Percentiles rank a stretch among this genome's conserved stretches.
Evolutionary conservation across 208 protist species (phyloP).

Genomic region (Acanthamoeba lenticulata): DNA sequence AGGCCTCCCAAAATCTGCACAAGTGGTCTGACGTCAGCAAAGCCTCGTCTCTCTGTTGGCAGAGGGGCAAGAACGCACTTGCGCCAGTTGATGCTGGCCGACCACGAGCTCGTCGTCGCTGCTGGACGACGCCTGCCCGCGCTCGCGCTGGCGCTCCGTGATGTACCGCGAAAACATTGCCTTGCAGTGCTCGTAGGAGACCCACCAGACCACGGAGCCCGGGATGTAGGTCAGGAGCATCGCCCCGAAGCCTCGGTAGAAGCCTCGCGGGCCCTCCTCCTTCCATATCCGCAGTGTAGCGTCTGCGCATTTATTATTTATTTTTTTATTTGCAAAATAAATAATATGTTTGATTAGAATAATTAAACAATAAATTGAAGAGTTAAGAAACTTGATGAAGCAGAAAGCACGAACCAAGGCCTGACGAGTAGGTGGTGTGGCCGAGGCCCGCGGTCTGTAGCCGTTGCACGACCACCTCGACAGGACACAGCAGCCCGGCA

Average conservation of each 20-base stretch:
- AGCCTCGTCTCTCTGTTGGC: too few relatives aligned
- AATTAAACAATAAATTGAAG: too few relatives aligned
- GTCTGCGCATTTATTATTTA: too few relatives aligned
- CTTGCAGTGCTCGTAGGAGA: slow-evolving; percentile 16
- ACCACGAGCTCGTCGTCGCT: background rate
- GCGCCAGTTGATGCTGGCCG: background rate
- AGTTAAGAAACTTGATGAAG: too few relatives aligned
- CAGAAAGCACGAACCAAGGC: background rate
- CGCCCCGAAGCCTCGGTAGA: background rate
- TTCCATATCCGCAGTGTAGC: background rate
- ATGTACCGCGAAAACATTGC: background rate
- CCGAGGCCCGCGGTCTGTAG: background rate
- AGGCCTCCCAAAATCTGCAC: background rate
- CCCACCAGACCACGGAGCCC: background rate
- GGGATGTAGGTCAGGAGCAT: background rate
- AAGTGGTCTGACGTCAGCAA: background rate
- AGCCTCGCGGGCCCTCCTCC: background rate
- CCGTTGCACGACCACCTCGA: slow-evolving; percentile 13
- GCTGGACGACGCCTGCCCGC: background rate
- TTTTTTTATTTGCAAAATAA: too few relatives aligned
- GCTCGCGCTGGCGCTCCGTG: background rate
- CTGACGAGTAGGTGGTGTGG: background rate
- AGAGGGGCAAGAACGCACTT: background rate
- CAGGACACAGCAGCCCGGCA: background rate
- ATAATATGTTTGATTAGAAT: too few relatives aligned